Conservation (phyloP, 352 stramenopile species). For the Pythium sp. region DNA sequence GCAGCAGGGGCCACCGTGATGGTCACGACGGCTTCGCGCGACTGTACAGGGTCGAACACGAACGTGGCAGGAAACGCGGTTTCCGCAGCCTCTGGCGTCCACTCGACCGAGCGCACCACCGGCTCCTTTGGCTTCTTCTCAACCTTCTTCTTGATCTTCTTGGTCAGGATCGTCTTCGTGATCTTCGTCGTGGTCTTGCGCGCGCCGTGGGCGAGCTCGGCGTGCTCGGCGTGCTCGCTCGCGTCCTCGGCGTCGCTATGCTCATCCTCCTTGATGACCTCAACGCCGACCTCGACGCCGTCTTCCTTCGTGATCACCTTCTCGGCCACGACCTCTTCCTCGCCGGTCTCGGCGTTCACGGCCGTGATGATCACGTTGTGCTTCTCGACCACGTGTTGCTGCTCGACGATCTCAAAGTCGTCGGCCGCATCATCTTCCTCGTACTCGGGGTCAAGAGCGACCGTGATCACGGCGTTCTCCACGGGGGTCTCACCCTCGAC, state of each 20-base stretch:
- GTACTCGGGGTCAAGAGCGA: constrained; percentile 77
- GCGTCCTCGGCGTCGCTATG: constrained; percentile 18
- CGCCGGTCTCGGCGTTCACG: constrained; percentile 26
- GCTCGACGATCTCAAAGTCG: constrained; percentile 35
- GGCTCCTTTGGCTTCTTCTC: constrained; percentile 30
- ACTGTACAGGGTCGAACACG: constrained; percentile 82
- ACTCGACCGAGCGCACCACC: constrained; percentile 34
- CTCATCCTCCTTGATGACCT: constrained; percentile 32
- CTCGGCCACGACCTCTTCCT: constrained; percentile 20
- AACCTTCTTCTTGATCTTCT: constrained; percentile 58
- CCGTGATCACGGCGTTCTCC: constrained; percentile 52
- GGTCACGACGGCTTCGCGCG: constrained; percentile 72
- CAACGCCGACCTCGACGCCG: constrained; percentile 40
- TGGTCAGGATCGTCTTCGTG: constrained; percentile 49
- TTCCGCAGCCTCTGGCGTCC: constrained; percentile 21
- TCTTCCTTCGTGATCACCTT: constrained; percentile 26
- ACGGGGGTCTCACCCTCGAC: constrained; percentile 61
- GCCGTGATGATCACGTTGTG: constrained; percentile 51
- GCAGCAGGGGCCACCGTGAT: constrained; percentile 46
- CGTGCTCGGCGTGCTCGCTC: constrained; percentile 9
- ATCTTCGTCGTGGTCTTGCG: constrained; percentile 64
- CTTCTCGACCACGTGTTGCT: constrained; percentile 58
- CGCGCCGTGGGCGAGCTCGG: constrained; percentile 22
- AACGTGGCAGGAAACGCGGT: constrained; percentile 60
- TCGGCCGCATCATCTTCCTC: constrained; percentile 39